phyloP scores from a whole-genome alignment of 2,329 filamentous ascomycete genomes.

The Curvularia lunata region DNA sequence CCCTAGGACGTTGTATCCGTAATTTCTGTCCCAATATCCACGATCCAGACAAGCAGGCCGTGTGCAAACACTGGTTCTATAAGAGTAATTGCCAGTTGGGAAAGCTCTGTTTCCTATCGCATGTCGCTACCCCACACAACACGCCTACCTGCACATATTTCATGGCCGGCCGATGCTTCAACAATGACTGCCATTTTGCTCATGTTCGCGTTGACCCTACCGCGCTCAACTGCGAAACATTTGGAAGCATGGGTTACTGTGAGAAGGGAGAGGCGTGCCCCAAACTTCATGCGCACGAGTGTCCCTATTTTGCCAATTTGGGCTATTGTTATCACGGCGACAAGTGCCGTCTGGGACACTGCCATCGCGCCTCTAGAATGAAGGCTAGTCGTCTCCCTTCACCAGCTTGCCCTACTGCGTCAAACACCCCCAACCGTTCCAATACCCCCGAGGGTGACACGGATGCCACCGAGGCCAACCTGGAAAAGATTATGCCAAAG shows the following conservation, averaged over 20 bases:
- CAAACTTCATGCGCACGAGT: constrained; percentile 89
- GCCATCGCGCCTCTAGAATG: constrained; percentile 60
- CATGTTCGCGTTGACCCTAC: constrained; percentile 79
- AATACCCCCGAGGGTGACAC: constrained; percentile 18
- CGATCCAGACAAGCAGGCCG: constrained; percentile 83
- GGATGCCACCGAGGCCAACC: constrained; percentile 9
- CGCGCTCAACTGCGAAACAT: constrained; percentile 81
- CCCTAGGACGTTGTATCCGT: constrained; percentile 79
- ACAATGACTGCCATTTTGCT: constrained; percentile 82
- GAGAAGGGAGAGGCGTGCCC: constrained; percentile 77
- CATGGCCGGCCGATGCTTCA: constrained; percentile 86
- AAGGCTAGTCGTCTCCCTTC: constrained; percentile 24
- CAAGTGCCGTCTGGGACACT: constrained; percentile 84
- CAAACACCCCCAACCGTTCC: constrained; percentile 6
- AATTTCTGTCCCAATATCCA: constrained; percentile 81
- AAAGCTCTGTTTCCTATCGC: constrained; percentile 85
- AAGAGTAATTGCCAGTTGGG: constrained; percentile 79
- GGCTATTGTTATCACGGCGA: constrained; percentile 76
- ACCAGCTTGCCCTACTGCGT: constrained; percentile 11
- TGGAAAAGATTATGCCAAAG: constrained; percentile 7
- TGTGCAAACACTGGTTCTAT: constrained; percentile 86
- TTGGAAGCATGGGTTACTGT: constrained; percentile 89
- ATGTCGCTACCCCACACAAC: constrained; percentile 82
- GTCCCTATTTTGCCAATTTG: constrained; percentile 92
- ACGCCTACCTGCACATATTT: constrained; percentile 90